Evolutionary conservation across 2,329 filamentous ascomycete species (phyloP), one percentile per base, ranked within the genome.

Genomic region (Cytospora piceicola): DNA sequence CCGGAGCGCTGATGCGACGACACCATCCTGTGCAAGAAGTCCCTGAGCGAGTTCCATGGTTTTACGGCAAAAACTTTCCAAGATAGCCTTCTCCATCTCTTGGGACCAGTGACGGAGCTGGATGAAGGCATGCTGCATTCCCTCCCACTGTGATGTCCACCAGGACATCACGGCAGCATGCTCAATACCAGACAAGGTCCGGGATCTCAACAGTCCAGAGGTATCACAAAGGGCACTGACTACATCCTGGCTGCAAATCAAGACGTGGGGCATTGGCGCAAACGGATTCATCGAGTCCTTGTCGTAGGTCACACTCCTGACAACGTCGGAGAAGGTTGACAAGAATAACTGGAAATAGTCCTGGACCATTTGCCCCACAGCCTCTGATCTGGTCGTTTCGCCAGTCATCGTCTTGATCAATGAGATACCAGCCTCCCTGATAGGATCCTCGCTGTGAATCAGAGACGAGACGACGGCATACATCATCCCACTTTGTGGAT

Each of bases 11-110:
- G 89, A 90, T 2, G 92, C 87, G 69, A 99, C 88, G 66, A 97
- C 85, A 59, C 88, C 89, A 75, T 96, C 95, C 71, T 97, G 89
- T 51, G 92, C 89, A 73, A 98, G 91, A 1, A 97, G 83, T 42
- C 86, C 85, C 73, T 96, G 92, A 0, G 94, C 94, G 73, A 97
- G 91, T 72, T 98, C 93, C 87, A 99, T 99, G 17, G 92, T 91
- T 74, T 97, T 93, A 70, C 95, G 89, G 74, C 94, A 97, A 73
- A 98, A 97, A 65, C 97, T 89, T 72, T 93, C 90, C 92, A 99
- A 94, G 62, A 87, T 82, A 24, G 82, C 78, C 74, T 93, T 95
- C 59, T 94, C 89, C 66, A 92, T 87, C 4, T 85, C 85, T 17
- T 86, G 81, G 69, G 92, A 93, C 95, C 95, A 99, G 14, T 81